Percentiles rank a stretch among this genome's conserved stretches.
Conservation (phyloP, 306 rosid species). For the Citrullus mucosospermus region DNA sequence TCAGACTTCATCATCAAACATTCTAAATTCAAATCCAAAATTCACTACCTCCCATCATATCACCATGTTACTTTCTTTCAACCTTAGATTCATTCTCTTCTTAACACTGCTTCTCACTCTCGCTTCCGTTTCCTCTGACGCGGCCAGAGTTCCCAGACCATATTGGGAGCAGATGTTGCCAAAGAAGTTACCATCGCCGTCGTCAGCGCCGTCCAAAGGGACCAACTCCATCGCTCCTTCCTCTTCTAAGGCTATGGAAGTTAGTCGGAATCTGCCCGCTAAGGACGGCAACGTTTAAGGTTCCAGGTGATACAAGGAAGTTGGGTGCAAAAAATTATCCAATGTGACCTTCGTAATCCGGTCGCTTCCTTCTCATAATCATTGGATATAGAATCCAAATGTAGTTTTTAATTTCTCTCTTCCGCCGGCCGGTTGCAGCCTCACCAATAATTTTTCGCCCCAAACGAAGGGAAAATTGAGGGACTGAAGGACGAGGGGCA, state of each 20-base stretch:
- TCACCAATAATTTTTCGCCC: not conserved
- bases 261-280: conserved; percentile 17
- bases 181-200: conserved; percentile 71
- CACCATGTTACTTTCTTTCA: conserved; percentile 43
- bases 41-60: not conserved
- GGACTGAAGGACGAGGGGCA: not conserved
- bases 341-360: not conserved
- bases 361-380: not conserved
- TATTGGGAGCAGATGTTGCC: conserved; percentile 81
- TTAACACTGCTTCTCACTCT: conserved; percentile 23
- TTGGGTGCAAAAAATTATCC: not conserved
- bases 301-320: not conserved
- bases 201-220: conserved; percentile 86
- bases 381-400: not conserved
- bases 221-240: conserved; percentile 31
- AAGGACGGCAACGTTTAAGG: conserved; percentile 56
- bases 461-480: not conserved
- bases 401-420: no score
- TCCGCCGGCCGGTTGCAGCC: not conserved
- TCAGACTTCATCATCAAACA: not conserved
- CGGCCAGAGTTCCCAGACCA: conserved; percentile 46
- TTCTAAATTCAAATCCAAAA: conserved; percentile 4
- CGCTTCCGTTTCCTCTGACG: conserved; percentile 36
- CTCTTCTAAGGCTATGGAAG: conserved; percentile 21
- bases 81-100: conserved; percentile 33